phyloP scores from a whole-genome alignment of 169 alveolate genomes.

The Besnoitia besnoiti region DNA sequence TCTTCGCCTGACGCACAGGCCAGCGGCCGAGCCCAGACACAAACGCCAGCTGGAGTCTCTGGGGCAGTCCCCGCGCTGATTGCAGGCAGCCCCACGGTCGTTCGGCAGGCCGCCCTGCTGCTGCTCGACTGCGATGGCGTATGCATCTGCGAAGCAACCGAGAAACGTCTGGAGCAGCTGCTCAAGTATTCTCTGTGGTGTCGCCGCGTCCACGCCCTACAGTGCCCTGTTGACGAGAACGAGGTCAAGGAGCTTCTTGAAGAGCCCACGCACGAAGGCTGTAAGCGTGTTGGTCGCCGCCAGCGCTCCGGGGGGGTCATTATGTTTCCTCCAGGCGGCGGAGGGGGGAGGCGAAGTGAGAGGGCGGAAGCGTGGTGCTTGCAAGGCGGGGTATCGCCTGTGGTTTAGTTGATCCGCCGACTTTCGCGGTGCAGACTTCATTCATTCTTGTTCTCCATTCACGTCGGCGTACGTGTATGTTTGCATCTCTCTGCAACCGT shows the following conservation, averaged over 20 bases:
- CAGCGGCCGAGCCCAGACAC: too few relatives aligned
- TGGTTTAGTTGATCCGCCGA: too few relatives aligned
- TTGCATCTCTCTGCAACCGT: not conserved
- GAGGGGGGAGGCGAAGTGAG: too few relatives aligned
- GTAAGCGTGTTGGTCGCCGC: conserved; percentile 36
- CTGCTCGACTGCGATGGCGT: conserved; percentile 67
- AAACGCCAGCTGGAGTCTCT: too few relatives aligned
- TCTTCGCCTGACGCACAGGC: too few relatives aligned
- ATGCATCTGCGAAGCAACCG: conserved; percentile 58
- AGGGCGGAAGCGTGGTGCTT: too few relatives aligned
- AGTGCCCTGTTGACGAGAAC: conserved; percentile 60
- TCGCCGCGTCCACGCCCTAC: conserved; percentile 49
- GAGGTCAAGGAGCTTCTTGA: conserved; percentile 64
- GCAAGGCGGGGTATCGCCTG: too few relatives aligned
- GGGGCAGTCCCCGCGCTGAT: conserved; percentile 44
- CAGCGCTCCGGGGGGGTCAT: too few relatives aligned
- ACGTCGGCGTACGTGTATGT: too few relatives aligned
- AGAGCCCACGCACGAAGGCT: conserved; percentile 49
- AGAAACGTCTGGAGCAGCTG: conserved; percentile 67
- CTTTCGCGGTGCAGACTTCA: too few relatives aligned
- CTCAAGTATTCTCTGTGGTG: conserved; percentile 67
- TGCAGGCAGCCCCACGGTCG: conserved; percentile 59
- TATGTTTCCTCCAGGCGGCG: too few relatives aligned
- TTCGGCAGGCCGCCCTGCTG: conserved; percentile 68
- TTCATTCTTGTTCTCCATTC: too few relatives aligned